Evolutionary conservation across 2,329 filamentous ascomycete species (phyloP), one percentile per base, ranked within the genome.

Genomic region (Aspergillus neotritici): DNA sequence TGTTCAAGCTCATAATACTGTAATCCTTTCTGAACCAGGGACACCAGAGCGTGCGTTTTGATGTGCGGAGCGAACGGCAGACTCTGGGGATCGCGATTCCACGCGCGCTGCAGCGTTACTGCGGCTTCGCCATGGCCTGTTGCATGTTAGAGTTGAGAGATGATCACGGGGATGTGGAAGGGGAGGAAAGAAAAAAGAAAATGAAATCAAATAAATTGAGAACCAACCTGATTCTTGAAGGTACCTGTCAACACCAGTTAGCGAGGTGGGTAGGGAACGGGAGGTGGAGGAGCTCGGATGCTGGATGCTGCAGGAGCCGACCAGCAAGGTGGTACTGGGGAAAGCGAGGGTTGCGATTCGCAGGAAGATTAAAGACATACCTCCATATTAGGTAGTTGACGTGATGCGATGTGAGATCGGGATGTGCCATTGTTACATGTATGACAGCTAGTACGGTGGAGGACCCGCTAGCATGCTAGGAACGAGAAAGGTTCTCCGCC

Each of bases 351-450:
- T 43, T 36, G 13, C 28, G 15, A 29, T 25, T 30, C 17, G 15
- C 31, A 33, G 29, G 30, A 37, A 38, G 17, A 15, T 17, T 17
- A 13, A 25, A 40, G 16, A 65, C 72, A 44, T 75, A 83, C 74
- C 80, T 79, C 75, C 80, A 82, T 65, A 84, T 80, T 60, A 84
- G 70, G 67, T 83, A 83, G 68, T 84, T 84, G 61, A 84, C 74
- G 63, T 83, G 79, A 70, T 83, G 71, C 57, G 65, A 69, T 50
- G 67, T 69, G 43, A 70, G 64, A 57, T 67, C 63, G 46, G 63
- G 60, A 52, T 62, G 59, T 57, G 62, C 61, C 67, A 70, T 70
- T 61, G 63, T 67, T 64, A 67, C 64, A 68, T 68, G 59, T 63
- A 63, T 62, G 60, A 63, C 54, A 57, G 58, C 59, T 60, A 60